These are phyloP conservation scores for Lentithecium fluviatile DNA, from an alignment of 495 filamentous ascomycete genomes.

Conservation along the genomic window DNA sequence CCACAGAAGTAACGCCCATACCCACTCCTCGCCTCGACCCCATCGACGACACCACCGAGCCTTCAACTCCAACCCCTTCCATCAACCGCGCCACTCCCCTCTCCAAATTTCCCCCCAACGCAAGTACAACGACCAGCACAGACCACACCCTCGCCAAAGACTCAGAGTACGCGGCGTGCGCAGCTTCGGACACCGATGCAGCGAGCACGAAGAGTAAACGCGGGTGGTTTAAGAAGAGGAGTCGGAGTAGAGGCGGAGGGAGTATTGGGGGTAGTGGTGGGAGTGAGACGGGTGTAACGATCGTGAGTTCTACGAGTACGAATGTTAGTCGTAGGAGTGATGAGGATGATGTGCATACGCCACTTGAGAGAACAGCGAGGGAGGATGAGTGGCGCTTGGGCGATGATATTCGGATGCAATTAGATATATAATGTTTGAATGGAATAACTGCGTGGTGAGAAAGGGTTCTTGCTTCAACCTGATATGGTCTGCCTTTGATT, in stretches of 20 bases:
- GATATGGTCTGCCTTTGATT: too few relatives aligned
- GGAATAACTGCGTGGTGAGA: too few relatives aligned
- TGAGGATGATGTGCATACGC: slow-evolving; percentile 51
- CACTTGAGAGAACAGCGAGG: slow-evolving; percentile 41
- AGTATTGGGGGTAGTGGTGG: background rate
- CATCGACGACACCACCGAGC: slow-evolving; percentile 9
- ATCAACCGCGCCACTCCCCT: background rate
- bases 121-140: background rate
- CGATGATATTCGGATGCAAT: slow-evolving; percentile 53
- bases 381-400: slow-evolving; percentile 59
- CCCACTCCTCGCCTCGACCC: slow-evolving; percentile 41
- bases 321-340: slow-evolving; percentile 46
- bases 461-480: too few relatives aligned
- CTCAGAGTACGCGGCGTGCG: slow-evolving; percentile 1
- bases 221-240: slow-evolving; percentile 26
- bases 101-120: background rate
- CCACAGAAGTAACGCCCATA: slow-evolving; percentile 45
- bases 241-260: slow-evolving; percentile 1
- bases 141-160: background rate
- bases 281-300: slow-evolving; percentile 38
- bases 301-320: slow-evolving; percentile 41
- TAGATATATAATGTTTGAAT: slow-evolving; percentile 14
- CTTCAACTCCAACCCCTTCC: slow-evolving; percentile 17
- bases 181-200: slow-evolving; percentile 13
- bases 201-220: slow-evolving; percentile 12